Percentiles rank a stretch among this genome's conserved stretches.
Evolutionary conservation across 306 rosid genomes (phyloP).

Genomic region (Rosa rugosa): DNA sequence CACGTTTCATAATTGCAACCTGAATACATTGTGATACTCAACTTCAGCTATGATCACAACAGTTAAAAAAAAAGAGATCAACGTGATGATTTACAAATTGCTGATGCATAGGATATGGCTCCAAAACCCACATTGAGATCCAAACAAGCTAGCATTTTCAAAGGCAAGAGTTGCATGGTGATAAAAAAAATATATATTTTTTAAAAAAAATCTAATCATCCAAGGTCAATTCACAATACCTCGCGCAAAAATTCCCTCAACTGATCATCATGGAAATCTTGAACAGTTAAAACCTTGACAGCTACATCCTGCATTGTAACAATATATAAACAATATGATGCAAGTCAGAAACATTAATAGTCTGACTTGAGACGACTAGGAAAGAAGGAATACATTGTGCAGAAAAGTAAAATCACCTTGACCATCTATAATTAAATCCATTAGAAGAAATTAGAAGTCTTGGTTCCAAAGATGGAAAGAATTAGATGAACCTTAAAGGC

Average conservation of each 20-base stretch:
- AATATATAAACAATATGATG: neutral
- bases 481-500: neutral
- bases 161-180: neutral
- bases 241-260: conserved; percentile 90
- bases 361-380: neutral
- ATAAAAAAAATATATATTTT: too few relatives aligned
- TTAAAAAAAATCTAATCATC: neutral
- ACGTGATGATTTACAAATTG: neutral
- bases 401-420: neutral
- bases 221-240: conserved; percentile 38
- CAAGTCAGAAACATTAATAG: neutral
- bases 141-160: neutral
- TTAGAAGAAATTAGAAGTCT: neutral
- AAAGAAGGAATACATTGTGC: neutral
- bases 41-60: neutral
- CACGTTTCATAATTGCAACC: conserved; percentile 99
- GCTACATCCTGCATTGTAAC: conserved; percentile 82
- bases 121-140: neutral
- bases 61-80: neutral
- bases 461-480: neutral
- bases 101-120: neutral
- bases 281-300: conserved; percentile 81
- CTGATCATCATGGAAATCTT: conserved; percentile 84
- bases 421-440: neutral
- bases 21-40: conserved; percentile 33